Base-by-base conservation (phyloP, 1,139 yeast species). In the Lipomyces yarrowii region DNA sequence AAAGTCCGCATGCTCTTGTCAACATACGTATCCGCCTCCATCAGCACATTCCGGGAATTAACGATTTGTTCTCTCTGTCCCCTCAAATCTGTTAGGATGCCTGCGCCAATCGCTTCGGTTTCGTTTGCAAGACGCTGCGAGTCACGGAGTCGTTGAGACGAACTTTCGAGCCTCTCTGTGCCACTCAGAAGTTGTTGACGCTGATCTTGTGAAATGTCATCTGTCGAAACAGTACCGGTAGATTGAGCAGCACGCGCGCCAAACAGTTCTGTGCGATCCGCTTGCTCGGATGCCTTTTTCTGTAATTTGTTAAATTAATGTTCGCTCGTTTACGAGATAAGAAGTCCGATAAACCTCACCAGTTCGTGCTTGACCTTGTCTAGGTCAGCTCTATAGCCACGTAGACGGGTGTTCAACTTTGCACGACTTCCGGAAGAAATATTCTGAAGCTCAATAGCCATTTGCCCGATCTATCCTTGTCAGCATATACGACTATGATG, bases 21-120 rank as follows among this genome's bases (percentile, higher is more conserved):
- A 63, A 96, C 97, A 74, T 93, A 92, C 0, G 90, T 87, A 75
- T 96, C 98, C 0, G 99, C 98, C 70, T 92, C 96, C 78, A 86
- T 84, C 62, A 96, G 81, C 37, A 70, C 72, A 60, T 79, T 79
- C 76, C 98, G 85, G 18, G 97, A 86, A 71, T 93, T 92, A 60
- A 85, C 79, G 62, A 96, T 86, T 74, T 96, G 98, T 74, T 96
- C 99, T 67, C 99, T 83, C 79, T 96, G 99, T 26, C 96, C 89
- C 68, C 98, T 83, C 72, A 96, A 81, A 77, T 94, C 97, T 74
- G 88, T 88, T 77, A 96, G 83, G 65, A 96, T 94, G 71, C 90
- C 90, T 10, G 98, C 91, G 0, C 99, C 99, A 62, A 96, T 87
- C 57, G 84, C 83, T 77, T 94, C 99, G 0, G 99, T 93, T 74